phyloP scores from a whole-genome alignment of 1,284 basidiomycete species.

The Cutaneotrichosporon sp. region DNA sequence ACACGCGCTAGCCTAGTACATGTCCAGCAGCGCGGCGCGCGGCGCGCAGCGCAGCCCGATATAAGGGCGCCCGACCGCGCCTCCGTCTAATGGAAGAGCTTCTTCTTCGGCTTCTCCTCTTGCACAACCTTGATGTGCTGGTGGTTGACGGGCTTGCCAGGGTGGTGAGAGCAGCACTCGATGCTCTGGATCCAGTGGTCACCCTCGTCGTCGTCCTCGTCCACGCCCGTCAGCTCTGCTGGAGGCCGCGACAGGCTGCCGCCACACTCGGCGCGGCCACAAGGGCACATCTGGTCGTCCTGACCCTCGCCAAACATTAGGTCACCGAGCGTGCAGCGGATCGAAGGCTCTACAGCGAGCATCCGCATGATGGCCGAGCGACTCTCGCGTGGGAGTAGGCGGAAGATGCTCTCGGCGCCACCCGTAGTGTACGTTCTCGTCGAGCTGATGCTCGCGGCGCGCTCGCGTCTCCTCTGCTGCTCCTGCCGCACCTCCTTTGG shows the following conservation, averaged over 20 bases:
- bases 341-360: slow-evolving; percentile 84
- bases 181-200: slow-evolving; percentile 69
- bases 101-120: slow-evolving; percentile 52
- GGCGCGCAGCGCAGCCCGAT: not conserved
- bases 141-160: slow-evolving; percentile 49
- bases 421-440: slow-evolving; percentile 69
- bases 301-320: slow-evolving; percentile 76
- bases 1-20: slow-evolving; percentile 9
- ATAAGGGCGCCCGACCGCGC: not conserved
- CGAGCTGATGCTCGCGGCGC: slow-evolving; percentile 47
- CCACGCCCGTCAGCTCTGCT: slow-evolving; percentile 45
- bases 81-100: slow-evolving; percentile 50
- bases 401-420: slow-evolving; percentile 95
- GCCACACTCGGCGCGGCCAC: slow-evolving; percentile 57
- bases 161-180: slow-evolving; percentile 63
- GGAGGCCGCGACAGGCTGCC: slow-evolving; percentile 53
- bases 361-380: slow-evolving; percentile 85
- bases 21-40: not conserved
- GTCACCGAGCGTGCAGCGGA: slow-evolving; percentile 91
- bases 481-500: slow-evolving; percentile 32
- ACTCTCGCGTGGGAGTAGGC: slow-evolving; percentile 90
- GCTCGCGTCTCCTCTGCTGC: slow-evolving; percentile 42
- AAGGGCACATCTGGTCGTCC: slow-evolving; percentile 76
- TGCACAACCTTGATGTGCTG: slow-evolving; percentile 54
- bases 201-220: slow-evolving; percentile 48